Conservation (phyloP, 129 eudicot species). For the Lactuca sativa region DNA sequence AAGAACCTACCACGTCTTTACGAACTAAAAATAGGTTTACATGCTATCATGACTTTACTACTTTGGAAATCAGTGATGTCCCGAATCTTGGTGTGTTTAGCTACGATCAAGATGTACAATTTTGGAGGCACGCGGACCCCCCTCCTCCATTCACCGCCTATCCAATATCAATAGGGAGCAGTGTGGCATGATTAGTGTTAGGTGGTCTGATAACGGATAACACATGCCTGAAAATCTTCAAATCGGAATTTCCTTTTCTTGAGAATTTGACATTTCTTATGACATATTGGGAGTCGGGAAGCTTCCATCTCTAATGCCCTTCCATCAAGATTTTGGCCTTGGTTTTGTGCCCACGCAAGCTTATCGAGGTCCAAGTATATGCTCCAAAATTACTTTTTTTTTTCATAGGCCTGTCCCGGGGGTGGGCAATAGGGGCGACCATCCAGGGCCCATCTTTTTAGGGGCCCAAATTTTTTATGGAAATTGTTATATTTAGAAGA, state of each 20-base stretch:
- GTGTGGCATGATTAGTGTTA: not conserved
- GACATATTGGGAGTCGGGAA: not conserved
- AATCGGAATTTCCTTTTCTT: not conserved
- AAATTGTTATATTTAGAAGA: no score
- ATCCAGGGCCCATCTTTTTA: no score
- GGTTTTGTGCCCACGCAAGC: no score
- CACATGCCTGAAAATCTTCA: not conserved
- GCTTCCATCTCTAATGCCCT: not conserved
- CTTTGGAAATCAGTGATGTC: not conserved
- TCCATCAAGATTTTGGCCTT: not conserved
- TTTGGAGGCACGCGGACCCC: not conserved
- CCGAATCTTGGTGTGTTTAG: not conserved
- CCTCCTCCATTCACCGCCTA: not conserved
- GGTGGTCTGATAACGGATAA: not conserved
- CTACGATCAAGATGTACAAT: not conserved
- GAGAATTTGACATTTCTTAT: not conserved
- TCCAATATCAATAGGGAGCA: not conserved
- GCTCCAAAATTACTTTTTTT: conserved; percentile 8
- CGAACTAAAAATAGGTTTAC: not conserved
- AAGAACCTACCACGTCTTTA: not conserved
- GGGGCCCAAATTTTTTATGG: no score
- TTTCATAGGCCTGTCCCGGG: no score
- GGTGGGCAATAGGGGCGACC: no score
- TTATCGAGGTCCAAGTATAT: not conserved
- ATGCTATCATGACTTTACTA: not conserved